A percentile compares a stretch with the other conserved stretches of the same genome.
Evolutionary conservation across 768 basidiomycete genomes (phyloP).

Genomic region (Neoboletus brunneissimus): DNA sequence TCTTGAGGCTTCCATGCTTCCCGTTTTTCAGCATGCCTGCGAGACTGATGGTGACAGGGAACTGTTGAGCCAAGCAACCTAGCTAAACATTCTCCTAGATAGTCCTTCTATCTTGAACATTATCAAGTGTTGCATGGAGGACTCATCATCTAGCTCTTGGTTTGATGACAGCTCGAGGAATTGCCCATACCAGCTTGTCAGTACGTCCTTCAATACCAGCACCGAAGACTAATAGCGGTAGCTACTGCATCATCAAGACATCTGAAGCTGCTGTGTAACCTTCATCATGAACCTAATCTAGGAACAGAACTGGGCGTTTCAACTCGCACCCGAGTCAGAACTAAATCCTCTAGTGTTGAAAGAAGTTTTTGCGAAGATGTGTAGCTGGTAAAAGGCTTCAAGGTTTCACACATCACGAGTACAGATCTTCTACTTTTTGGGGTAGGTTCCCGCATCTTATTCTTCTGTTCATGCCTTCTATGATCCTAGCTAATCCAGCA

Average conservation of each 20-base stretch:
- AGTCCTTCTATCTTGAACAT: neutral
- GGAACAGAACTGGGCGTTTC: too few relatives aligned
- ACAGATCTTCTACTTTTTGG: too few relatives aligned
- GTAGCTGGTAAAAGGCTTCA: neutral
- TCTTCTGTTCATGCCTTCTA: too few relatives aligned
- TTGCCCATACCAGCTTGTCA: neutral
- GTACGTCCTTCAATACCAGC: neutral
- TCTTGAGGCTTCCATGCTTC: neutral
- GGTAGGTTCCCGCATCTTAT: too few relatives aligned
- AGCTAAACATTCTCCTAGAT: neutral
- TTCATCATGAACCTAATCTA: too few relatives aligned
- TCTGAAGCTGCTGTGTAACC: too few relatives aligned
- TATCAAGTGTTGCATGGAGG: neutral
- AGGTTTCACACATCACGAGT: neutral
- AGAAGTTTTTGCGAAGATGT: neutral
- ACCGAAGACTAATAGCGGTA: neutral
- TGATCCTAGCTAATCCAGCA: neutral
- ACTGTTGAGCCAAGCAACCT: neutral
- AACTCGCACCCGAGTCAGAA: too few relatives aligned
- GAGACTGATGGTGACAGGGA: neutral
- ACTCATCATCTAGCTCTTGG: neutral
- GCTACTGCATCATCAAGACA: neutral
- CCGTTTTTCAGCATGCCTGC: neutral
- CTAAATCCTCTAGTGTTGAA: too few relatives aligned
- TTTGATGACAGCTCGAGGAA: neutral